phyloP scores from a whole-genome alignment of 768 basidiomycete genomes.

The Lentinula sp. region DNA sequence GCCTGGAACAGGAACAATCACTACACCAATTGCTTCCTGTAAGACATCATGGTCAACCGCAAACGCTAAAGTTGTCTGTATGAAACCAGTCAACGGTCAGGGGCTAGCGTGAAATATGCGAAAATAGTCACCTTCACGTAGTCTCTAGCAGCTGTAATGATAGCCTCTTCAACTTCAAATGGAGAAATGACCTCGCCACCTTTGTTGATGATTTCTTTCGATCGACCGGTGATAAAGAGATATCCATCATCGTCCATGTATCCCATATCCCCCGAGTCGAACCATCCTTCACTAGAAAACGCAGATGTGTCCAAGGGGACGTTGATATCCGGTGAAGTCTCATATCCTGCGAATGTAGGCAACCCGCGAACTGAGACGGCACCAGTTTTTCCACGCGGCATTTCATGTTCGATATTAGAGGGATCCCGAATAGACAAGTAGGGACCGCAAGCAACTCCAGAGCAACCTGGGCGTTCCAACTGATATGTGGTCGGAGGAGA shows the following conservation, averaged over 20 bases:
- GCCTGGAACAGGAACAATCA: constrained; percentile 29
- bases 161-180: constrained; percentile 55
- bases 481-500: constrained; percentile 35
- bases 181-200: constrained; percentile 59
- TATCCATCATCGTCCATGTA: constrained; percentile 42
- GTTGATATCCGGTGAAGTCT: constrained; percentile 35
- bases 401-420: constrained; percentile 25
- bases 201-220: constrained; percentile 56
- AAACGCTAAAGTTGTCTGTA: constrained; percentile 35
- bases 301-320: constrained; percentile 38
- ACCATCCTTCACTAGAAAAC: constrained; percentile 47
- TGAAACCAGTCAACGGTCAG: not conserved
- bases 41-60: constrained; percentile 39
- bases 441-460: constrained; percentile 42
- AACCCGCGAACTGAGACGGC: constrained; percentile 50
- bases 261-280: constrained; percentile 43
- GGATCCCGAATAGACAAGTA: constrained; percentile 37
- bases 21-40: constrained; percentile 41
- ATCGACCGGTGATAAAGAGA: constrained; percentile 47
- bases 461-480: constrained; percentile 40
- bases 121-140: constrained; percentile 26
- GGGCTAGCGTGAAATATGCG: not conserved
- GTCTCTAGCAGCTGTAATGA: constrained; percentile 34
- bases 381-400: constrained; percentile 35
- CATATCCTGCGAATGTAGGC: constrained; percentile 48